These are phyloP conservation scores for Neurospora africana DNA, from an alignment of 495 filamentous ascomycete genomes.

Conservation along the genomic window DNA sequence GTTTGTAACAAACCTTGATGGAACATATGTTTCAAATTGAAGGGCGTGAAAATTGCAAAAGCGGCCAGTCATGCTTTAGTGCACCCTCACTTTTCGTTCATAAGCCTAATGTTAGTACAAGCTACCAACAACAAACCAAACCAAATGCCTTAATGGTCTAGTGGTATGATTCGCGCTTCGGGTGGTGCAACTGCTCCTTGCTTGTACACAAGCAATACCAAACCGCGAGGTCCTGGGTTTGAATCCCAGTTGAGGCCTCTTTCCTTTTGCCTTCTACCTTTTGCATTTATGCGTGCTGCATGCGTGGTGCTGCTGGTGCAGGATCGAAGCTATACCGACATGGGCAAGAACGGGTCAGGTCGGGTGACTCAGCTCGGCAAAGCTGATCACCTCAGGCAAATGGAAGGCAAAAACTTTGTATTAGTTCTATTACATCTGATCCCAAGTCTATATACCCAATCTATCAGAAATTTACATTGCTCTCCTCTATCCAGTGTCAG, in stretches of 20 bases:
- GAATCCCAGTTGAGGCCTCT: neutral
- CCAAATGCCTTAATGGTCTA: neutral
- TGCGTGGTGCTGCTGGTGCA: neutral
- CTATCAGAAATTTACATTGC: neutral
- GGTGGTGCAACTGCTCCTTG: neutral
- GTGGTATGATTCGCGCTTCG: neutral
- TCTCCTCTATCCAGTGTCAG: neutral
- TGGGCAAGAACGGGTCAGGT: neutral
- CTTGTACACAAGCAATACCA: neutral
- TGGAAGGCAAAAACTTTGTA: neutral
- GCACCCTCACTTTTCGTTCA: too few species aligned
- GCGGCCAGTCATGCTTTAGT: too few species aligned
- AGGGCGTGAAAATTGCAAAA: too few species aligned
- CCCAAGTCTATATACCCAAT: neutral
- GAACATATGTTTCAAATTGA: too few species aligned
- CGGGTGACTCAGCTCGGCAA: neutral
- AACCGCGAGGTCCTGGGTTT: neutral
- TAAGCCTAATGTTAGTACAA: neutral
- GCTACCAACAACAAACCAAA: neutral
- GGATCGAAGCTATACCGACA: neutral
- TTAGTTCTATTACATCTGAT: neutral
- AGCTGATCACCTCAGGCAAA: neutral
- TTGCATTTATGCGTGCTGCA: neutral
- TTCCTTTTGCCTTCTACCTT: neutral
- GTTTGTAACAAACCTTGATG: too few species aligned